Conservation (phyloP, 345 rosid genomes). For the Corymbia maculata region DNA sequence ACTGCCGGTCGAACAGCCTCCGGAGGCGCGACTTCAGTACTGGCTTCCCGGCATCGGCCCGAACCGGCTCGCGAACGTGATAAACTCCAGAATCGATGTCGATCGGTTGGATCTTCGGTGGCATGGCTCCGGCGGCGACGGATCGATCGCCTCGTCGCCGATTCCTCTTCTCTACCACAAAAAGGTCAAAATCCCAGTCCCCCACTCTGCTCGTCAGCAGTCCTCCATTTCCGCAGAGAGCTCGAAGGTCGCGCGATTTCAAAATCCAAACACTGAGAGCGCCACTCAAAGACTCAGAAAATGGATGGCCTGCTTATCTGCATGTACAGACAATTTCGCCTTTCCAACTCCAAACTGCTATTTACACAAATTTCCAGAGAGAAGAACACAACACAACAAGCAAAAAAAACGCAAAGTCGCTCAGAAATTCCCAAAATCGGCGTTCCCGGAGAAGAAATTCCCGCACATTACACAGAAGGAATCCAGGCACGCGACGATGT, state of each 20-base stretch:
- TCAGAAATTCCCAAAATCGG: not conserved
- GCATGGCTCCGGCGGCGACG: conserved; percentile 8
- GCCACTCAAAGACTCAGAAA: not conserved
- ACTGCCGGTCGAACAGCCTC: conserved; percentile 60
- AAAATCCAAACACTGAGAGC: not conserved
- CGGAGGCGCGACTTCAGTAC: conserved; percentile 59
- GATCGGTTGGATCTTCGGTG: conserved; percentile 71
- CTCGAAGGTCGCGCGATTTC: not conserved
- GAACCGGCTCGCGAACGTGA: conserved; percentile 5
- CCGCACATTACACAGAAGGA: not conserved
- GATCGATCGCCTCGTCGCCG: not conserved
- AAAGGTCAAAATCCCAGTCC: not conserved
- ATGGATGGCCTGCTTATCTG: not conserved
- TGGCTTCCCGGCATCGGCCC: conserved; percentile 43
- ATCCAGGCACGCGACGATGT: not conserved
- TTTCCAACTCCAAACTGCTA: not conserved
- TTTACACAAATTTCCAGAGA: not conserved
- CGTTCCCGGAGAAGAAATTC: not conserved
- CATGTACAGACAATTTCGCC: conserved; percentile 6
- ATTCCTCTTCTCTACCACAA: not conserved
- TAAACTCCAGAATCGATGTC: conserved; percentile 27
- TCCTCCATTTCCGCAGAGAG: not conserved
- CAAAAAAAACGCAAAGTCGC: not conserved
- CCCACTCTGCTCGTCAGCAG: not conserved
- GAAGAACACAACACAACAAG: not conserved